Base-by-base conservation (phyloP, 371 early-diverging fungal species). In the Gilbertella persicaria region DNA sequence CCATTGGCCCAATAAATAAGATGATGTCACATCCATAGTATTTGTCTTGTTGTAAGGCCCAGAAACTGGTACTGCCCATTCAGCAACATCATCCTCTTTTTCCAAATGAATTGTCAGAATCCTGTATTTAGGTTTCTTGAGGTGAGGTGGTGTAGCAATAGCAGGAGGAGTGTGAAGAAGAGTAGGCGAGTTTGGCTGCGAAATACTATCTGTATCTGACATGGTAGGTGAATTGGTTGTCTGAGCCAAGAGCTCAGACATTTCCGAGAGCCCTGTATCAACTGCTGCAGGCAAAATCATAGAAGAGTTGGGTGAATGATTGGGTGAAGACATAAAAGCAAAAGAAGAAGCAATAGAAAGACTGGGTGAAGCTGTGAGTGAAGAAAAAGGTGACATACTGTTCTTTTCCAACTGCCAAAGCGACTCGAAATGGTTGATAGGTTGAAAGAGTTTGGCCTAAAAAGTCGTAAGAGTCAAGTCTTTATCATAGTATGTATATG, bases 341-440 rank as follows among this genome's bases (percentile, higher is more conserved):
- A 74, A 82, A 1, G 82, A 79, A 23, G 82, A 75, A 9, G 79
- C 78, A 45, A 70, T 67, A 7, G 82, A 81, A 30, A 80, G 61
- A 19, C 74, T 70, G 2, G 82, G 78, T 9, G 82, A 82, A 0
- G 75, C 69, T 10, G 78, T 66, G 42, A 80, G 57, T 4, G 82
- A 78, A 5, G 84, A 80, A 45, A 64, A 76, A 1, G 75, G 69
- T 2, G 73, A 71, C 36, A 62, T 60, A 9, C 66, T 50, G 24
- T 58, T 77, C 45, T 71, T 71, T 59, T 76, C 80, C 13, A 79
- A 45, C 36, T 79, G 80, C 80, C 77, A 76, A 20, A 76, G 37
- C 16, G 80, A 79, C 7, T 64, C 75, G 50, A 60, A 72, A 30
- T 73, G 75, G 43, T 71, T 66, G 19, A 76, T 61, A 5, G 73